Base-by-base conservation (phyloP, 371 early-diverging fungal species). In the Apophysomyces sp. region DNA sequence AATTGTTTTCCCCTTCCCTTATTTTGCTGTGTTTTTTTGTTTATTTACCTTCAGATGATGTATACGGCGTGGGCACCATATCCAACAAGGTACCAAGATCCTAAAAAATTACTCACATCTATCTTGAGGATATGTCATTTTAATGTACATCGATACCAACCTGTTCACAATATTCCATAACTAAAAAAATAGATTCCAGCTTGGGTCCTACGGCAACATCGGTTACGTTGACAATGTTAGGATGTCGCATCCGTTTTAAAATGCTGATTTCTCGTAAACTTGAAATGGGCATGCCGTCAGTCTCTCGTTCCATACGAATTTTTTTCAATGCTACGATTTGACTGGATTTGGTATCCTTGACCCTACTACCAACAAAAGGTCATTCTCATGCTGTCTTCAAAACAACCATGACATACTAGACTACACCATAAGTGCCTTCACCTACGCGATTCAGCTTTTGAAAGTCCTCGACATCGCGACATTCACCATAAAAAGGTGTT, bases 181-280 rank as follows among this genome's bases (percentile, higher is more conserved):
- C 89, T 66, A 91, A 76, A 66, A 87, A 90, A 21, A 91, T 86
- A 32, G 80, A 80, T 58, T 89, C 89, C 30, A 90, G 67, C 52
- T 81, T 73, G 6, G 74, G 74, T 4, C 89, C 88, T 0, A 84
- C 90, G 11, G 82, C 90, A 11, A 98, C 94, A 41, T 94, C 94
- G 36, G 83, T 75, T 7, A 98, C 86, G 64, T 82, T 74, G 29
- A 99, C 92, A 52, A 99, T 88, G 70, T 98, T 97, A 36, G 69
- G 84, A 73, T 98, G 97, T 16, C 78, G 69, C 61, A 98, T 81
- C 31, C 82, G 77, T 69, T 91, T 93, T 53, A 99, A 74, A 18
- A 99, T 83, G 53, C 92, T 86, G 63, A 99, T 97, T 72, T 99
- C 99, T 40, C 98, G 76, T 53, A 98, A 71, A 15, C 95, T 91